Evolutionary conservation across 495 filamentous ascomycete species (phyloP).

Genomic region (Xanthoparmelia taractica): DNA sequence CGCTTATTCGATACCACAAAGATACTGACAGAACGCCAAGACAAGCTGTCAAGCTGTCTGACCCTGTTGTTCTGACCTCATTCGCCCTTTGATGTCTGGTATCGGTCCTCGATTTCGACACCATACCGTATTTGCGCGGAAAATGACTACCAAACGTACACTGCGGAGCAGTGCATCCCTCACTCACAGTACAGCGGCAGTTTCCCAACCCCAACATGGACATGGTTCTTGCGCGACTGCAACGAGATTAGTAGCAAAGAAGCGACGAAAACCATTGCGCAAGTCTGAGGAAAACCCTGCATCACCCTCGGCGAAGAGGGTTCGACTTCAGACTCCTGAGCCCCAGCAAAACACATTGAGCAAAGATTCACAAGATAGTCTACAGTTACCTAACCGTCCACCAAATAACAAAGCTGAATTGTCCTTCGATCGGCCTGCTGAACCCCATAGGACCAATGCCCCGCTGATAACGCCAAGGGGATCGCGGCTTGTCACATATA

Average conservation of each 20-base stretch:
- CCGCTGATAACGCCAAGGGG: conserved; percentile 73
- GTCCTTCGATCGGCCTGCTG: conserved; percentile 45
- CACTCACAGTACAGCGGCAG: not conserved
- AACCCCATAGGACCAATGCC: conserved; percentile 62
- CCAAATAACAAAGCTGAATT: not conserved
- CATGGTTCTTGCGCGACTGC: not conserved
- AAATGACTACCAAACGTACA: conserved; percentile 1
- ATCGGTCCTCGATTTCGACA: not conserved
- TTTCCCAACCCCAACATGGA: not conserved
- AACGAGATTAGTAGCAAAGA: not conserved
- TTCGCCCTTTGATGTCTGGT: not conserved
- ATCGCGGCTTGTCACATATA: conserved; percentile 56
- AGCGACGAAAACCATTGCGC: not conserved
- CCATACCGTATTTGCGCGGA: not conserved
- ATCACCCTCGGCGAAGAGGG: conserved; percentile 7
- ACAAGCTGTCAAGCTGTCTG: not conserved
- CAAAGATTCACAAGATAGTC: not conserved
- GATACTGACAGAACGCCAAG: not conserved
- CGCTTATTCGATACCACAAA: not conserved
- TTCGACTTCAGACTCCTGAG: conserved; percentile 3
- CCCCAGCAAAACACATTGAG: not conserved
- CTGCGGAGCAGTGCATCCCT: conserved; percentile 7
- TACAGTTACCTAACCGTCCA: not conserved
- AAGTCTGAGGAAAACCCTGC: not conserved
- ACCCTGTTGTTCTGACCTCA: not conserved